Conservation (phyloP, 2,329 filamentous ascomycete genomes). For the Macrophomina tecta region DNA sequence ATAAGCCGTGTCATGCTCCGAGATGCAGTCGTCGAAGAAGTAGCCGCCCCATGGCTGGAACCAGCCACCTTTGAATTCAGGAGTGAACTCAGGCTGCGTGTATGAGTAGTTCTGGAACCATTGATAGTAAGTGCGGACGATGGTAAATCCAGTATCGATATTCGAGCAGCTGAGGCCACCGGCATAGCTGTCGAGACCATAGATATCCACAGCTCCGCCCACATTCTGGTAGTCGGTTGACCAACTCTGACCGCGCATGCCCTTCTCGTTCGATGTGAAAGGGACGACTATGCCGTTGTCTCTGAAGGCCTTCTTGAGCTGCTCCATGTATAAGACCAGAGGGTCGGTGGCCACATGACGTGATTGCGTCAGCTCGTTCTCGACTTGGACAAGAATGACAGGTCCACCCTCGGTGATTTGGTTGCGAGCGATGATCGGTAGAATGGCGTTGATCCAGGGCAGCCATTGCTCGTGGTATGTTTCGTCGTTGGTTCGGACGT, state of each 20-base stretch:
- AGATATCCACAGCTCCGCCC: slow-evolving; percentile 63
- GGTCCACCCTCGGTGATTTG: slow-evolving; percentile 62
- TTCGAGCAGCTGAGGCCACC: slow-evolving; percentile 60
- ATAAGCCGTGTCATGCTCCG: slow-evolving; percentile 63
- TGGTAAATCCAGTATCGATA: slow-evolving; percentile 63
- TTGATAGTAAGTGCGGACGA: slow-evolving; percentile 55
- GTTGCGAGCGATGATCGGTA: slow-evolving; percentile 58
- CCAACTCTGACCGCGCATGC: slow-evolving; percentile 65
- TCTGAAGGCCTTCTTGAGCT: slow-evolving; percentile 60
- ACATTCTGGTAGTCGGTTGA: slow-evolving; percentile 64
- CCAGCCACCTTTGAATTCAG: slow-evolving; percentile 65
- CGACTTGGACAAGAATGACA: slow-evolving; percentile 62
- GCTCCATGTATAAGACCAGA: slow-evolving; percentile 63
- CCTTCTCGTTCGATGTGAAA: slow-evolving; percentile 65
- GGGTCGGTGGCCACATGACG: slow-evolving; percentile 51
- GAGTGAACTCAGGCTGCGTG: slow-evolving; percentile 61
- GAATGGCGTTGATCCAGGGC: slow-evolving; percentile 60
- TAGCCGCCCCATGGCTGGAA: slow-evolving; percentile 68
- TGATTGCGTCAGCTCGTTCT: slow-evolving; percentile 59
- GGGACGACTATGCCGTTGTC: slow-evolving; percentile 65
- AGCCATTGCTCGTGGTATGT: slow-evolving; percentile 61
- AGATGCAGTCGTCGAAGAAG: slow-evolving; percentile 59
- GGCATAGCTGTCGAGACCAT: slow-evolving; percentile 63
- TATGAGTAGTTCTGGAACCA: slow-evolving; percentile 51
- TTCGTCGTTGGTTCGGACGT: slow-evolving; percentile 59